These are phyloP conservation scores for Zea luxurians DNA, from an alignment of 176 grass and related monocot species.

Conservation along the genomic window DNA sequence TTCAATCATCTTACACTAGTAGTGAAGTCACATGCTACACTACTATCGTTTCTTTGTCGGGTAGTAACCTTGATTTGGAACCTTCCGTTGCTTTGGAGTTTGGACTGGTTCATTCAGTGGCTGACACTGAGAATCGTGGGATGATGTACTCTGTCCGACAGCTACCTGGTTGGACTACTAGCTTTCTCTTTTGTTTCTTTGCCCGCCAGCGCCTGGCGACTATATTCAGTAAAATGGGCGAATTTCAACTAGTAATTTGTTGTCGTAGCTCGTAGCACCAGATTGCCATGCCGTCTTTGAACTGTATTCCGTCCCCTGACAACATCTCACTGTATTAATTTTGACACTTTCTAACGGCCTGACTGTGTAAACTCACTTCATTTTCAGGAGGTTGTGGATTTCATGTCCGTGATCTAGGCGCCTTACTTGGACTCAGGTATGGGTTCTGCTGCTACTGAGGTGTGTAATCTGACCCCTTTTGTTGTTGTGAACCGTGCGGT, in stretches of 20 bases:
- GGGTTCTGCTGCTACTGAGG: slow-evolving; percentile 37
- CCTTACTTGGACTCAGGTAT: slow-evolving; percentile 10
- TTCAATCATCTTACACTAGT: background rate
- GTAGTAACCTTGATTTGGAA: slow-evolving; percentile 1
- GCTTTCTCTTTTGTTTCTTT: background rate
- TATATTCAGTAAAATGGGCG: too few species aligned
- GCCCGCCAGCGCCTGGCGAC: background rate
- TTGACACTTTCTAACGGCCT: background rate
- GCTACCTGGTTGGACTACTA: background rate
- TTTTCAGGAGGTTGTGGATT: slow-evolving; percentile 5
- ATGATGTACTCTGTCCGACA: background rate
- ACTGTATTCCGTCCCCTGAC: background rate
- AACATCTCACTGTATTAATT: background rate
- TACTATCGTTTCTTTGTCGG: background rate
- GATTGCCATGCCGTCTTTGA: background rate
- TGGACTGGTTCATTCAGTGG: background rate
- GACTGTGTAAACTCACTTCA: background rate
- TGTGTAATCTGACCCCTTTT: slow-evolving; percentile 1
- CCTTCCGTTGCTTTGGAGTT: background rate
- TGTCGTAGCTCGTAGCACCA: background rate
- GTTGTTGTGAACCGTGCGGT: too few species aligned
- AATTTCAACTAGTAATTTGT: background rate
- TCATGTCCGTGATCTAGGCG: background rate
- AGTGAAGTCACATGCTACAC: background rate
- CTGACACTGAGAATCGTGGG: background rate